Base-by-base conservation (phyloP, 2,329 filamentous ascomycete genomes). In the Sclerotinia subarctica region DNA sequence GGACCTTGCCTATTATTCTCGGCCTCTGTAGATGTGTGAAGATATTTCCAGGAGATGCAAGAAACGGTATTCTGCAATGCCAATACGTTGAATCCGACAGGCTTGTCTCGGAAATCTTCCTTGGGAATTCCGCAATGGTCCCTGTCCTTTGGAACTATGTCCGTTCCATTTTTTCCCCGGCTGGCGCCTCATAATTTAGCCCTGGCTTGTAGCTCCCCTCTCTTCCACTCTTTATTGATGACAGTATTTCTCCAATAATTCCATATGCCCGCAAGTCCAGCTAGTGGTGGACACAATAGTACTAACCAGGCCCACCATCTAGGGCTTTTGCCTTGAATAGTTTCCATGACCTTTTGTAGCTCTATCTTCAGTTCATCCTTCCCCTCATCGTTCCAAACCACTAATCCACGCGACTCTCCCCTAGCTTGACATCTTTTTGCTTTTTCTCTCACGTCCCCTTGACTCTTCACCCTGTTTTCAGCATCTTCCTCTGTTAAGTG, bases 381-480 rank as follows among this genome's bases (percentile, higher is more conserved):
- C 58, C 87, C 87, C 2, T 86, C 87, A 80, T 98, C 94, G 80
- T 99, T 99, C 92, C 92, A 95, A 32, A 99, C 85, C 46, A 97
- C 92, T 4, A 93, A 85, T 0, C 94, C 94, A 59, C 84, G 85
- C 5, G 87, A 87, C 56, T 79, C 77, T 64, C 83, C 86, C 57
- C 93, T 82, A 58, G 85, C 87, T 79, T 90, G 83, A 70, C 89
- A 92, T 66, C 92, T 83, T 77, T 85, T 84, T 24, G 92, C 94
- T 84, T 98, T 98, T 74, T 91, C 86, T 72, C 88, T 83, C 70
- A 97, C 91, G 78, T 96, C 92, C 57, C 88, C 90, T 83, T 99
- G 95, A 77, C 93, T 96, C 71, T 84, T 82, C 6, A 99, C 93
- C 24, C 95, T 83, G 77, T 96, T 93, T 82, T 90, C 85, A 21